These are phyloP conservation scores for Lactifluus piperatus DNA, from an alignment of 768 basidiomycete species.

Conservation along the genomic window DNA sequence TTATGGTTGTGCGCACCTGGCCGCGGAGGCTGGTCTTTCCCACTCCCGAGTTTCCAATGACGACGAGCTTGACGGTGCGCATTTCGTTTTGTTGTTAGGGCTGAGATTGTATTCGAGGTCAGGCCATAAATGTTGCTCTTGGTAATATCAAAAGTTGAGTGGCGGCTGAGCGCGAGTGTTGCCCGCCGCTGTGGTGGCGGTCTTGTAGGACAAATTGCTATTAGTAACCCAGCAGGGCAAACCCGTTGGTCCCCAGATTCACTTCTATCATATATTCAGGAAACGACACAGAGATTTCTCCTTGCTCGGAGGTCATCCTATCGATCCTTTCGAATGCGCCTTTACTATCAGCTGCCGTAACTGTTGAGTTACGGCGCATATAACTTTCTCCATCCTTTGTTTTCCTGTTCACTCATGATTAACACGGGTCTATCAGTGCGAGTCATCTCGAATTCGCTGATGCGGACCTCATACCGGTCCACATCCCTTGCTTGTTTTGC, in stretches of 20 bases:
- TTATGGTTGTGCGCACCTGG: constrained; percentile 40
- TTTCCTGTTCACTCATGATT: constrained; percentile 1
- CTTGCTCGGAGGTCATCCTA: constrained; percentile 42
- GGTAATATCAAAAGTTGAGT: background rate
- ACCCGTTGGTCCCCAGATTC: background rate
- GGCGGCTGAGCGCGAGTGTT: background rate
- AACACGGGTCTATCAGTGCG: constrained; percentile 67
- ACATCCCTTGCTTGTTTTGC: constrained; percentile 83
- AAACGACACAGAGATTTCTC: constrained; percentile 44
- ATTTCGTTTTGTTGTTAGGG: constrained; percentile 26
- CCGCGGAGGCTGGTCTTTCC: constrained; percentile 77
- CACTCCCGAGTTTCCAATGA: constrained; percentile 77
- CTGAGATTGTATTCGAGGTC: background rate
- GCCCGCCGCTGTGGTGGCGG: background rate
- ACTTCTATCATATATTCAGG: constrained; percentile 29
- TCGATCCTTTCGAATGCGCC: constrained; percentile 36
- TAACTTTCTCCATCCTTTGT: background rate
- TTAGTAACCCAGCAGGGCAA: background rate
- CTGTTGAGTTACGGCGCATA: constrained; percentile 42
- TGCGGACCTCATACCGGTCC: constrained; percentile 57
- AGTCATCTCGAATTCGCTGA: constrained; percentile 78
- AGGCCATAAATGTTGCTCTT: background rate
- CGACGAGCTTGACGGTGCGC: constrained; percentile 72
- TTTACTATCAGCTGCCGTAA: constrained; percentile 31
- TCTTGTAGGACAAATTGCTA: too few relatives aligned